phyloP scores from a whole-genome alignment of 2,329 filamentous ascomycete genomes.

The Venturia aucupariae region DNA sequence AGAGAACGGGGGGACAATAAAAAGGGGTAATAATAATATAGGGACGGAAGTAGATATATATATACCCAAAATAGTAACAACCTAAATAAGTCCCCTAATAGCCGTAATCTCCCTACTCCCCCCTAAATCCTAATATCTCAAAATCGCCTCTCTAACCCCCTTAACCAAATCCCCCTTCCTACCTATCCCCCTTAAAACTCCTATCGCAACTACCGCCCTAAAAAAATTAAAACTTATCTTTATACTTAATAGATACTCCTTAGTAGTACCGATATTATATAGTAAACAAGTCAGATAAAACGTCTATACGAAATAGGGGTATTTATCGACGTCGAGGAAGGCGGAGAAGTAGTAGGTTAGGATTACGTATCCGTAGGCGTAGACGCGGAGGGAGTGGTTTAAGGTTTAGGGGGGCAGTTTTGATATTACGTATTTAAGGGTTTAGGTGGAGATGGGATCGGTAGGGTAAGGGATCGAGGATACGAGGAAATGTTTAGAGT shows the following conservation, averaged over 20 bases:
- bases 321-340: constrained; percentile 30
- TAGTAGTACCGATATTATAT: constrained; percentile 64
- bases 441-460: constrained; percentile 20
- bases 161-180: no score
- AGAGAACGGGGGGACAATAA: no score
- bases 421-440: constrained; percentile 41
- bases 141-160: no score
- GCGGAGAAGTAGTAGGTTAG: constrained; percentile 32
- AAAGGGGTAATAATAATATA: no score
- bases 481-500: constrained; percentile 16
- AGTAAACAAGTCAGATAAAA: constrained; percentile 58
- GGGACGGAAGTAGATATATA: no score
- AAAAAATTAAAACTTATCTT: constrained; percentile 64
- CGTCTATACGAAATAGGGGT: constrained; percentile 43
- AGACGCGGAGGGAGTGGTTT: constrained; percentile 64
- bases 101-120: no score
- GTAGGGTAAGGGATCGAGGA: not conserved
- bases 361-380: constrained; percentile 51
- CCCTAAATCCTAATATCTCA: no score
- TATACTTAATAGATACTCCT: constrained; percentile 43
- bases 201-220: constrained; percentile 52
- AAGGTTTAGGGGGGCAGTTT: constrained; percentile 49
- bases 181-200: constrained; percentile 36
- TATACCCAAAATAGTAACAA: no score
- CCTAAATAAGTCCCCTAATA: no score